phyloP scores from a whole-genome alignment of 2,329 filamentous ascomycete genomes.

The Verticillium nonalfalfae region DNA sequence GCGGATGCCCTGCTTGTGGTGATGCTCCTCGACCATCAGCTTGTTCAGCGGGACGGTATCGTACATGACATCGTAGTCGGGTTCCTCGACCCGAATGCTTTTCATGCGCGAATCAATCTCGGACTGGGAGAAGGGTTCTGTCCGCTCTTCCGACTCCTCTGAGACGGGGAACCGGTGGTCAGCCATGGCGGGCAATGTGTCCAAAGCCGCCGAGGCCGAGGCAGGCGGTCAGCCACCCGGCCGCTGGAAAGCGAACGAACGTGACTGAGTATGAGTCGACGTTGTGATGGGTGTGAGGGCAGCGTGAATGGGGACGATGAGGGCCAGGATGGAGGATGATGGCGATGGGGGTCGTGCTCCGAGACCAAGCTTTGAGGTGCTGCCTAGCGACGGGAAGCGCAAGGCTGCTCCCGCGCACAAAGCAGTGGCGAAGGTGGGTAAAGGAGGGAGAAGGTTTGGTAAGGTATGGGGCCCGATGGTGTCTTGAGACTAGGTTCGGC shows the following conservation, averaged over 20 bases:
- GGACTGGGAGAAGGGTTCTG: slow-evolving; percentile 51
- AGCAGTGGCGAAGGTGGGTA: not conserved
- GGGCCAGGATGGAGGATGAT: slow-evolving; percentile 2
- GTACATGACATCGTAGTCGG: slow-evolving; percentile 26
- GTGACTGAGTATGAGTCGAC: not conserved
- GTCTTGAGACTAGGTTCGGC: not conserved
- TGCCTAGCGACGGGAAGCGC: not conserved
- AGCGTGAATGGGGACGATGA: slow-evolving; percentile 20
- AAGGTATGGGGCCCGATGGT: not conserved
- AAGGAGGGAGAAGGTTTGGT: not conserved
- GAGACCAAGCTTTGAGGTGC: not conserved
- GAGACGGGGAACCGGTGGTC: slow-evolving; percentile 33
- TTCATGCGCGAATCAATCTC: slow-evolving; percentile 46
- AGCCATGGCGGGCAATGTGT: slow-evolving; percentile 29
- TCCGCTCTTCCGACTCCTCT: slow-evolving; percentile 43
- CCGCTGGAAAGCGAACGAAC: not conserved
- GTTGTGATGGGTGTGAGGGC: slow-evolving; percentile 13
- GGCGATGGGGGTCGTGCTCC: slow-evolving; percentile 2
- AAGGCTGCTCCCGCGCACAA: not conserved
- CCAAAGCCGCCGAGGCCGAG: slow-evolving; percentile 5
- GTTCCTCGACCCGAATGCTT: slow-evolving; percentile 37
- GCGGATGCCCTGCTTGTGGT: slow-evolving; percentile 49
- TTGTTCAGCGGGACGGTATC: slow-evolving; percentile 47
- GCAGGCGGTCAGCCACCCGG: not conserved
- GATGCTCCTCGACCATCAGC: slow-evolving; percentile 42